Evolutionary conservation across 306 rosid genomes (phyloP), one percentile per base, ranked within the genome.

Genomic region (Corylus americana): DNA sequence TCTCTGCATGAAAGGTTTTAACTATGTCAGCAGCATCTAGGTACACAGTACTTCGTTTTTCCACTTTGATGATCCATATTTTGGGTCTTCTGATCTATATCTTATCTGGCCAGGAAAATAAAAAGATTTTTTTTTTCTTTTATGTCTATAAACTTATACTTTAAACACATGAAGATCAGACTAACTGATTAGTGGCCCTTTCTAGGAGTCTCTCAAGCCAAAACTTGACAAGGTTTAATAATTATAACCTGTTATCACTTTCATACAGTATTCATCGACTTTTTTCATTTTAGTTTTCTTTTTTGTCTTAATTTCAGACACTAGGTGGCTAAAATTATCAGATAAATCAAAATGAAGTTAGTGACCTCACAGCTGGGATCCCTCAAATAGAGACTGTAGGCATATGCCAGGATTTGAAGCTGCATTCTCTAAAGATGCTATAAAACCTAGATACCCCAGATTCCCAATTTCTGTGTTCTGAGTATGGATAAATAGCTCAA

Each of bases 1-100:
- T 85, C 96, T 92, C 97, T 96, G 99, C 94, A 91, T 76, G 74
- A 64, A 71, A 80, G 81, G 80, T 67, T 78, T 79, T 72, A 62
- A 75, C 62, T 54, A 75, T 66, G 61, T 84, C 83, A 75, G 80
- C 67, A 78, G 87, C 74, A 42, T 37, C 71, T 66, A 74, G 27
- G 67, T 2, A 59, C 70, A 14, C 54, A 78, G 70, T 18, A 75
- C 61, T 67, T 71, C 73, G 73, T 62, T 11, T 70, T 59, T 57
- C 49, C 67, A 50, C 67, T 50, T 50, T 16, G 71, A 59, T 53
- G 25, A 17, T 59, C 18, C 27, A 39, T 5, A 42, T 67, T 67
- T 6, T n/a, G 70, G n/a, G 29, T 42, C 55, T 64, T 49, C 39
- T 55, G 8, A 22, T 67, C 9, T 54, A 49, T 18, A 31, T 31